Percentiles rank a stretch among this genome's conserved stretches.
phyloP scores from a whole-genome alignment of 139 green algal genomes.

The Closterium sp. region DNA sequence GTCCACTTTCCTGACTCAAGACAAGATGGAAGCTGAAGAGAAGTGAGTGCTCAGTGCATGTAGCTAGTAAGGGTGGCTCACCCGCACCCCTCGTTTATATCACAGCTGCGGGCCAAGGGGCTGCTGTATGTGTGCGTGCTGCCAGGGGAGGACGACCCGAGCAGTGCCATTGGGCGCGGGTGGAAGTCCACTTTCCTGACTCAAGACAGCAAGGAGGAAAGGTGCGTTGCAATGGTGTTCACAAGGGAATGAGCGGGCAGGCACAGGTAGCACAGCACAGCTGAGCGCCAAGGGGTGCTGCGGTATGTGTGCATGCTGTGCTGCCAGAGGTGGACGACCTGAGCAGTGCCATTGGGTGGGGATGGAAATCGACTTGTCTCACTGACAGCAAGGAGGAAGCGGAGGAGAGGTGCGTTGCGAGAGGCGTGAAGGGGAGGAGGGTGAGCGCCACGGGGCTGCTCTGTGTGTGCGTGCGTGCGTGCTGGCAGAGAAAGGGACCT shows the following conservation, averaged over 20 bases:
- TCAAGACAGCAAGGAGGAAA: background rate
- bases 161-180: slow-evolving; percentile 21
- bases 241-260: no score
- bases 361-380: slow-evolving; percentile 41
- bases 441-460: no score
- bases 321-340: no score
- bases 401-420: no score
- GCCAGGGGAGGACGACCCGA: slow-evolving; percentile 17
- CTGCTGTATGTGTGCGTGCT: background rate
- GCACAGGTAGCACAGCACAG: no score
- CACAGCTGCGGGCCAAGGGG: no score
- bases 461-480: slow-evolving; percentile 16
- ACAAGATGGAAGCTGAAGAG: background rate
- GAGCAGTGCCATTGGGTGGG: slow-evolving; percentile 20
- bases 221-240: no score
- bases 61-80: no score
- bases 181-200: slow-evolving; percentile 46
- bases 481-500: no score
- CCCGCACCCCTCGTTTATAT: no score
- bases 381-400: slow-evolving; percentile 5
- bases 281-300: slow-evolving; percentile 29
- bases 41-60: slow-evolving; percentile 5
- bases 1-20: slow-evolving; percentile 33
- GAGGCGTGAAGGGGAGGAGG: slow-evolving; percentile 23
- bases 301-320: slow-evolving; percentile 22